Conservation (phyloP, 345 rosid species). For the Passiflora organensis region DNA sequence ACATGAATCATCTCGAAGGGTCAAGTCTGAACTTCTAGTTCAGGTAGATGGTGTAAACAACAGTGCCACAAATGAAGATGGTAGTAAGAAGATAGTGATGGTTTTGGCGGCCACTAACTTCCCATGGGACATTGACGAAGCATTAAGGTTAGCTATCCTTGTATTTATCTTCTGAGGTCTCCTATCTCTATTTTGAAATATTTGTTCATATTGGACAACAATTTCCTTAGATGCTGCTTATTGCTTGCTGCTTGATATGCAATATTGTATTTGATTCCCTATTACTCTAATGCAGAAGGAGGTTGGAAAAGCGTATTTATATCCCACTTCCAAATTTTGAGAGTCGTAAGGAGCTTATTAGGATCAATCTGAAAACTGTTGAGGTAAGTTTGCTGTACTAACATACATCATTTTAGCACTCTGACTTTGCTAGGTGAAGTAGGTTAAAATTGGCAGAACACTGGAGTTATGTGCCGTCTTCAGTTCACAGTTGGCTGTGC, state of each 20-base stretch:
- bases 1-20: conserved; percentile 98
- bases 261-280: conserved; percentile 10
- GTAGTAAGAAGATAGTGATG: conserved; percentile 95
- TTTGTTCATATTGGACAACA: too few species aligned
- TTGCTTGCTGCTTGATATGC: conserved; percentile 3
- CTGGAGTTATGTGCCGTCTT: too few species aligned
- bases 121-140: conserved; percentile 99
- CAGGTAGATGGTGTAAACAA: conserved; percentile 99
- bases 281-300: conserved; percentile 62
- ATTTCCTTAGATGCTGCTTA: too few species aligned
- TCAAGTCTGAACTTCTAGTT: conserved; percentile 98
- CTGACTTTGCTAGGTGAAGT: too few species aligned
- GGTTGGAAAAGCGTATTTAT: conserved; percentile 97
- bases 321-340: conserved; percentile 96
- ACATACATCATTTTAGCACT: too few species aligned
- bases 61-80: conserved; percentile 84
- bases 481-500: too few species aligned
- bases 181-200: too few species aligned
- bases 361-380: conserved; percentile 89
- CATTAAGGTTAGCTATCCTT: conserved; percentile 56
- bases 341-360: conserved; percentile 95
- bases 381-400: conserved; percentile 61
- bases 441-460: too few species aligned
- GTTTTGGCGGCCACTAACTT: conserved; percentile 98
- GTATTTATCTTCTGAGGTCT: background rate